Percentiles rank a stretch among this genome's conserved stretches.
Conservation (phyloP, 768 basidiomycete genomes). For the Russula brevipes region DNA sequence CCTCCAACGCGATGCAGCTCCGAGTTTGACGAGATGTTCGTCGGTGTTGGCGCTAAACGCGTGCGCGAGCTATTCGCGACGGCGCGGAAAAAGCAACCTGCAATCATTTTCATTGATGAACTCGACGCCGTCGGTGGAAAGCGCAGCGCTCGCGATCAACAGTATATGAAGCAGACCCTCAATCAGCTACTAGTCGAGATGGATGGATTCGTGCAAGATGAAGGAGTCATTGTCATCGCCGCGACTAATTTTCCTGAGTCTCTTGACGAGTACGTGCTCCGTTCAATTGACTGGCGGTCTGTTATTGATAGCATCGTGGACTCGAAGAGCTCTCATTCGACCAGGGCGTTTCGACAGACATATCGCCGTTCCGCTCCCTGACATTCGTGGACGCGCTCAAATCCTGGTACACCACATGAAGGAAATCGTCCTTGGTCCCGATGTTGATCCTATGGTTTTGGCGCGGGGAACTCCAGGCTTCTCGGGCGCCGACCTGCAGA, state of each 20-base stretch:
- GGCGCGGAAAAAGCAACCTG: slow-evolving; percentile 90
- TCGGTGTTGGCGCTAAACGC: slow-evolving; percentile 91
- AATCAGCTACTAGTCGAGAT: slow-evolving; percentile 97
- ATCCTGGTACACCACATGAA: slow-evolving; percentile 91
- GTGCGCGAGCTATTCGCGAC: slow-evolving; percentile 92
- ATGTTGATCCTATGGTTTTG: slow-evolving; percentile 80
- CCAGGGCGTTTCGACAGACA: slow-evolving; percentile 95
- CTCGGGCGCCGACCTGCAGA: slow-evolving; percentile 94
- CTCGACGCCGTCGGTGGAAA: slow-evolving; percentile 91
- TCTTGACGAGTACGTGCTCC: slow-evolving; percentile 68
- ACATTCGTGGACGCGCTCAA: slow-evolving; percentile 88
- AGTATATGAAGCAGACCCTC: slow-evolving; percentile 89
- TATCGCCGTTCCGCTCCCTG: slow-evolving; percentile 91
- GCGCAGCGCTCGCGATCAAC: slow-evolving; percentile 76
- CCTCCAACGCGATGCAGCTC: slow-evolving; percentile 43
- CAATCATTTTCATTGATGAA: slow-evolving; percentile 98
- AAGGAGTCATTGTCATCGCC: slow-evolving; percentile 93
- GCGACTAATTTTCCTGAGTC: slow-evolving; percentile 98
- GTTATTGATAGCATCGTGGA: not conserved
- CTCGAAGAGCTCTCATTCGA: slow-evolving; percentile 80
- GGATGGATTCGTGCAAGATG: slow-evolving; percentile 91
- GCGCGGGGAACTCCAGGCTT: slow-evolving; percentile 95
- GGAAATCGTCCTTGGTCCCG: slow-evolving; percentile 60
- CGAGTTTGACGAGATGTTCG: slow-evolving; percentile 98
- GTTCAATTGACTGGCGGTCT: not conserved